Conservation (phyloP, 2,329 filamentous ascomycete species). For the Madurella mycetomatis region DNA sequence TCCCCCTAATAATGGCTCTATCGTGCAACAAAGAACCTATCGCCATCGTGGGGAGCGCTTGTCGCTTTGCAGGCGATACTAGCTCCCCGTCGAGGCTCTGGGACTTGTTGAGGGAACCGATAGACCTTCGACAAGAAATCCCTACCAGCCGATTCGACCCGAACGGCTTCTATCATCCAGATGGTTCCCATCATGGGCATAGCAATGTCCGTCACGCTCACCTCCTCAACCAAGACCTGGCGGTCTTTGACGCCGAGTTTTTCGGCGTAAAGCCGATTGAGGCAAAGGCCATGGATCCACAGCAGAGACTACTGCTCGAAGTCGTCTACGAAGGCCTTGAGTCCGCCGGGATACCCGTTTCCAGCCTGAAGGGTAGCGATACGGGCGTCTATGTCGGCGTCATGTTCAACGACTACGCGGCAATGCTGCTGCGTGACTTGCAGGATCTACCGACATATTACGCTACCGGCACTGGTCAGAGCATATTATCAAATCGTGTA, state of each 20-base stretch:
- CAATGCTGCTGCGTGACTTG: background rate
- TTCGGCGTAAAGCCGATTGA: slow-evolving; percentile 34
- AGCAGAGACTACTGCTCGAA: slow-evolving; percentile 33
- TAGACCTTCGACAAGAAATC: slow-evolving; percentile 23
- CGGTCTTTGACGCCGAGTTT: slow-evolving; percentile 34
- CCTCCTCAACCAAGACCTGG: slow-evolving; percentile 31
- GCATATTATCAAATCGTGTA: slow-evolving; percentile 28
- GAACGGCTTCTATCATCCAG: slow-evolving; percentile 23
- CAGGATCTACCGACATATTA: background rate
- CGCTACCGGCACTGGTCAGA: slow-evolving; percentile 25
- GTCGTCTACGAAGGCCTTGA: slow-evolving; percentile 35
- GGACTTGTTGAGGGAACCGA: slow-evolving; percentile 22
- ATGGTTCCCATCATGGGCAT: slow-evolving; percentile 3
- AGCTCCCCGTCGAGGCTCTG: slow-evolving; percentile 28
- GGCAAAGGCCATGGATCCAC: slow-evolving; percentile 32
- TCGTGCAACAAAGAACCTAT: background rate
- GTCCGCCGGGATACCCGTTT: slow-evolving; percentile 28
- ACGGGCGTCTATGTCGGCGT: slow-evolving; percentile 19
- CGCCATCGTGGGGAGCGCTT: slow-evolving; percentile 17
- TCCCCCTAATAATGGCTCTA: too few relatives aligned
- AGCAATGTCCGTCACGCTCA: background rate
- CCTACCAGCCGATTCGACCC: slow-evolving; percentile 21
- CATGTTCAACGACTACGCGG: slow-evolving; percentile 27
- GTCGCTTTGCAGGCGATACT: slow-evolving; percentile 27
- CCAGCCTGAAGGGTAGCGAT: slow-evolving; percentile 19